Percentiles rank a stretch among this genome's conserved stretches.
Evolutionary conservation across 2,329 filamentous ascomycete species (phyloP).

Genomic region (Apiospora marii): DNA sequence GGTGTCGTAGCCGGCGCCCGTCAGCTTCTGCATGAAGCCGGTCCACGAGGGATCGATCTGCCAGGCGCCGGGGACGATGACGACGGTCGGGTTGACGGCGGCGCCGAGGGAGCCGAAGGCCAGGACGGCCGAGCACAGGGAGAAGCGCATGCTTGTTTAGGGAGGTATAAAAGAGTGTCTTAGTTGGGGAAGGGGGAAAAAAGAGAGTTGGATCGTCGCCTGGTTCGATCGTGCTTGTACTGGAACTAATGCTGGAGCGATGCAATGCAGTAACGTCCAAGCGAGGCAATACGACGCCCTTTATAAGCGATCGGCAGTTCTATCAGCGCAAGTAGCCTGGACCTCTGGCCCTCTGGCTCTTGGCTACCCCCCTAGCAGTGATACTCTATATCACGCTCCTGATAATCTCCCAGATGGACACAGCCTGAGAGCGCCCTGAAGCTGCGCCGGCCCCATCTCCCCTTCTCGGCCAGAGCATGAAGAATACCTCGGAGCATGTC

Average conservation of each 20-base stretch:
- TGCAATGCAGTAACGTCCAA: neutral
- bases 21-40: constrained; percentile 22
- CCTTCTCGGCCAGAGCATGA: neutral
- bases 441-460: neutral
- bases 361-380: neutral
- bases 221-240: neutral
- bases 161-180: neutral
- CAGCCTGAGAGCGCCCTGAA: neutral
- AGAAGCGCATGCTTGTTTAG: neutral
- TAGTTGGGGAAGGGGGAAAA: neutral
- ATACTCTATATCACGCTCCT: neutral
- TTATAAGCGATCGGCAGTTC: constrained; percentile 5
- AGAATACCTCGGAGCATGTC: neutral
- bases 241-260: neutral
- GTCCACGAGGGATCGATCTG: constrained; percentile 24
- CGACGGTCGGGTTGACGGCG: constrained; percentile 23
- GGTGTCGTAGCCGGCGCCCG: constrained; percentile 21
- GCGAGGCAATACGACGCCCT: neutral
- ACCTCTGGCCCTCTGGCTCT: neutral
- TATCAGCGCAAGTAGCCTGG: no score
- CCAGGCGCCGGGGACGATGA: constrained; percentile 23
- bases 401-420: constrained; percentile 16
- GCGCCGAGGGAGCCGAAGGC: constrained; percentile 1
- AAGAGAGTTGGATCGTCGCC: neutral
- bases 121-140: constrained; percentile 11